Evolutionary conservation across 2,329 filamentous ascomycete genomes (phyloP).

Genomic region (Hansfordia pulvinata): DNA sequence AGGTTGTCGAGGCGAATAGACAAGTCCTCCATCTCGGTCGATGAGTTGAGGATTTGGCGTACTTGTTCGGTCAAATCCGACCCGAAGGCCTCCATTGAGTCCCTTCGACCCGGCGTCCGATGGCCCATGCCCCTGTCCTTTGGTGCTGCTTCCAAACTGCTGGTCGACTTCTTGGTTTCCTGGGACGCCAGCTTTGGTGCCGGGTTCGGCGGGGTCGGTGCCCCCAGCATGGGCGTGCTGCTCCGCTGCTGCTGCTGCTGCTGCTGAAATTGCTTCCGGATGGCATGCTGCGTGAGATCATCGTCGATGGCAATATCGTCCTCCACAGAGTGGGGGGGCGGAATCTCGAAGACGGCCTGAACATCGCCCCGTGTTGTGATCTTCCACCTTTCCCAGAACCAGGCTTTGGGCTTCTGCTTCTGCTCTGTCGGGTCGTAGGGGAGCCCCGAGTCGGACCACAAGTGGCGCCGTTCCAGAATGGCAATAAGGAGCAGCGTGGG

Average conservation of each 20-base stretch:
- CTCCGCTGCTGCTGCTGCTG: conserved; percentile 28
- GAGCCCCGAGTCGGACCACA: conserved; percentile 38
- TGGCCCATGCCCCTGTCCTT: conserved; percentile 1
- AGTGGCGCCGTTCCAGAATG: conserved; percentile 52
- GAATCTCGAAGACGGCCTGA: conserved; percentile 57
- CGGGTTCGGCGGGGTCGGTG: background rate
- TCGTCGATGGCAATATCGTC: conserved; percentile 46
- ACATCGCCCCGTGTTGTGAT: conserved; percentile 62
- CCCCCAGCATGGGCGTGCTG: conserved; percentile 17
- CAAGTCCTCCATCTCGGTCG: conserved; percentile 29
- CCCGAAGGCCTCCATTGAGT: conserved; percentile 42
- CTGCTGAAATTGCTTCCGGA: conserved; percentile 40
- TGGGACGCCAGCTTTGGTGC: background rate
- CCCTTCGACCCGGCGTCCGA: conserved; percentile 27
- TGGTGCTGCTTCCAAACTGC: background rate
- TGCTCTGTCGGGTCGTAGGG: conserved; percentile 9
- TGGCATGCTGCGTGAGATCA: conserved; percentile 42
- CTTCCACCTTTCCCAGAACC: conserved; percentile 54
- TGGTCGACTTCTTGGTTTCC: background rate
- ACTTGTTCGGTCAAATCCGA: conserved; percentile 35
- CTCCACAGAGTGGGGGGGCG: conserved; percentile 48
- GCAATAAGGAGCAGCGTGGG: conserved; percentile 62
- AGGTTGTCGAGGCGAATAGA: conserved; percentile 29
- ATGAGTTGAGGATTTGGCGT: conserved; percentile 31
- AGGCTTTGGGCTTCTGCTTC: conserved; percentile 17